These are phyloP conservation scores for Pholiota conissans DNA, from an alignment of 768 basidiomycete genomes.

Conservation along the genomic window DNA sequence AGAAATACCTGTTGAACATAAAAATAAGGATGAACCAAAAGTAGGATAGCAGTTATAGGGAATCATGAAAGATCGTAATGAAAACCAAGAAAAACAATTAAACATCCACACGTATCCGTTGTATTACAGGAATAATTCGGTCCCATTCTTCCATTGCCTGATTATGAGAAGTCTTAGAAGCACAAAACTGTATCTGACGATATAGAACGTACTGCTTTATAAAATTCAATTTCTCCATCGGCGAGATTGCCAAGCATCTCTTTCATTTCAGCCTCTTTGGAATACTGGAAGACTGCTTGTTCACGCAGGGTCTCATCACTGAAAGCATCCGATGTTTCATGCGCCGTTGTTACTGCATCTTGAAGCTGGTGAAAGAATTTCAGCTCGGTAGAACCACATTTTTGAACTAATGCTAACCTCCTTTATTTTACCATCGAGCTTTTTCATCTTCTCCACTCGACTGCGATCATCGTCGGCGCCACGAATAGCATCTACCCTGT, in stretches of 20 bases:
- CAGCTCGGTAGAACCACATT: conserved; percentile 1
- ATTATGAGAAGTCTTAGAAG: conserved; percentile 2
- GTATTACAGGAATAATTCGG: conserved; percentile 87
- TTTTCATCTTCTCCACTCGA: conserved; percentile 90
- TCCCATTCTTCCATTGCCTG: conserved; percentile 99
- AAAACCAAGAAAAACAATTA: conserved; percentile 34
- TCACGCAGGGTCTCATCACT: conserved; percentile 93
- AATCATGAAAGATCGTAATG: conserved; percentile 8
- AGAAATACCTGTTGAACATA: conserved; percentile 15
- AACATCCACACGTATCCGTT: conserved; percentile 92
- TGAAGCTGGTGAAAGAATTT: conserved; percentile 61
- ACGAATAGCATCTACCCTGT: conserved; percentile 87
- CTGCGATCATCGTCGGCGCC: conserved; percentile 93
- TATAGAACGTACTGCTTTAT: conserved; percentile 61
- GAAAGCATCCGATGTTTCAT: conserved; percentile 95
- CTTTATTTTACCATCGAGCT: conserved; percentile 92
- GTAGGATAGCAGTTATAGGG: conserved; percentile 22
- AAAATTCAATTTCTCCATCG: conserved; percentile 94
- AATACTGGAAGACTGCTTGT: conserved; percentile 84
- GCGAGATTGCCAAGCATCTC: conserved; percentile 88
- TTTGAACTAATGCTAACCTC: conserved; percentile 56
- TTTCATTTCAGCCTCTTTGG: conserved; percentile 97
- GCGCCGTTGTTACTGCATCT: conserved; percentile 93
- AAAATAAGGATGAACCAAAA: conserved; percentile 21
- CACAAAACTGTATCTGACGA: conserved; percentile 1